These are phyloP conservation scores for Macrolepiota fuliginosa DNA, from an alignment of 768 basidiomycete genomes.

Conservation along the genomic window DNA sequence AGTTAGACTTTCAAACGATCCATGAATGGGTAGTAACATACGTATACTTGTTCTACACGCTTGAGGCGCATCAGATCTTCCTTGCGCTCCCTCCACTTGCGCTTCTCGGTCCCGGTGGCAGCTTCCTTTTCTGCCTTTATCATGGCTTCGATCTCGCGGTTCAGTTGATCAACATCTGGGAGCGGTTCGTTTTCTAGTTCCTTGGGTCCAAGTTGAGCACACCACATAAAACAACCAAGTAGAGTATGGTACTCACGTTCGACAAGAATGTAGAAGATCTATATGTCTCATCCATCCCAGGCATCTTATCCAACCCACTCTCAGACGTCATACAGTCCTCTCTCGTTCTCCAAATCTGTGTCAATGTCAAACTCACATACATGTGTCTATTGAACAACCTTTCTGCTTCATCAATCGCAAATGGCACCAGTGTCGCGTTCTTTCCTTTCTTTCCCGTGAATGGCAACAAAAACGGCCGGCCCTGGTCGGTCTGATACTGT, in stretches of 20 bases:
- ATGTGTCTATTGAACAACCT: slow-evolving; percentile 86
- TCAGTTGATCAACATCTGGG: slow-evolving; percentile 69
- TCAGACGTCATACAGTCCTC: slow-evolving; percentile 95
- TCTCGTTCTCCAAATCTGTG: slow-evolving; percentile 94
- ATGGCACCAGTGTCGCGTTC: slow-evolving; percentile 78
- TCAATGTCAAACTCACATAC: slow-evolving; percentile 83
- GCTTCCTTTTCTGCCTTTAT: slow-evolving; percentile 46
- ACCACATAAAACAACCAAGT: neutral
- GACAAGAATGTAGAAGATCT: slow-evolving; percentile 48
- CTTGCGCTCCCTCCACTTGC: slow-evolving; percentile 63
- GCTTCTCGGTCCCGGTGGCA: slow-evolving; percentile 36
- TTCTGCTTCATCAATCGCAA: slow-evolving; percentile 95
- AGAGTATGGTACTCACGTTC: slow-evolving; percentile 28
- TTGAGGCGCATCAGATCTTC: slow-evolving; percentile 86
- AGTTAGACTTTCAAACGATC: neutral
- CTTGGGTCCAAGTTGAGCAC: slow-evolving; percentile 22
- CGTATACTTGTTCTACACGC: slow-evolving; percentile 92
- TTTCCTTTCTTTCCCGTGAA: slow-evolving; percentile 72
- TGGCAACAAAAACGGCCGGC: slow-evolving; percentile 90
- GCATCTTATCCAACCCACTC: slow-evolving; percentile 83
- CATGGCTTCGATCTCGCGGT: slow-evolving; percentile 72
- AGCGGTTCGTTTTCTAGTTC: slow-evolving; percentile 66
- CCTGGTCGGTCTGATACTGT: slow-evolving; percentile 97
- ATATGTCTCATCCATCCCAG: slow-evolving; percentile 58
- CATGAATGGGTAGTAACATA: slow-evolving; percentile 35